Conservation (phyloP, 2,329 filamentous ascomycete genomes). For the Aspergillus amoenus region DNA sequence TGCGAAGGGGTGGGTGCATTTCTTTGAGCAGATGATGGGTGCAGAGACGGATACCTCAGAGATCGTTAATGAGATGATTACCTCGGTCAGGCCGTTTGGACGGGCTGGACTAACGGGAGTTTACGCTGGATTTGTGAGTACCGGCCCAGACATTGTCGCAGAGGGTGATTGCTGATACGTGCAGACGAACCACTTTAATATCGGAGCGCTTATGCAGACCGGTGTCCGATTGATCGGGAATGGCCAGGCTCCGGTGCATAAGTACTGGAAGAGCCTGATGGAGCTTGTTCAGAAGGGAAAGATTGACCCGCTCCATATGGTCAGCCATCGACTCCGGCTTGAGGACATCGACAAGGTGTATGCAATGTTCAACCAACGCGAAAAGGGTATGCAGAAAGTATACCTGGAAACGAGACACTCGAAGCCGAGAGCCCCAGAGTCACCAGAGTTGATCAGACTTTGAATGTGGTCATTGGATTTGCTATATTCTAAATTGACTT, state of each 20-base stretch:
- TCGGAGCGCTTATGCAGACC: conserved; percentile 80
- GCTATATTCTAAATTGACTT: background rate
- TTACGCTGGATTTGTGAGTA: conserved; percentile 58
- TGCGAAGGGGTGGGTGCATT: conserved; percentile 7
- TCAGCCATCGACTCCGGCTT: conserved; percentile 73
- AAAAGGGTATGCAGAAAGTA: conserved; percentile 75
- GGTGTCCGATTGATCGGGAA: conserved; percentile 76
- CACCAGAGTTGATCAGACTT: conserved; percentile 50
- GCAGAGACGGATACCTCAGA: conserved; percentile 7
- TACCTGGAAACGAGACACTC: conserved; percentile 64
- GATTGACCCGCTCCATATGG: conserved; percentile 76
- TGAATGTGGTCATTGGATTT: background rate
- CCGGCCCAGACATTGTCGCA: background rate
- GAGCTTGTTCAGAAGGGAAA: conserved; percentile 64
- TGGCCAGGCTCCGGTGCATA: conserved; percentile 71
- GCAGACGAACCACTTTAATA: conserved; percentile 77
- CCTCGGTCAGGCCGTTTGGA: conserved; percentile 5
- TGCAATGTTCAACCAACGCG: conserved; percentile 56
- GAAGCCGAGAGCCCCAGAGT: conserved; percentile 49
- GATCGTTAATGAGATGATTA: conserved; percentile 11
- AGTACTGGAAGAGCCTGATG: conserved; percentile 80
- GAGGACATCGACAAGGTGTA: conserved; percentile 72
- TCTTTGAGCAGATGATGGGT: conserved; percentile 4
- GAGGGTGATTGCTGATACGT: background rate
- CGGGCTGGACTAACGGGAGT: conserved; percentile 48